A percentile compares a stretch with the other conserved stretches of the same genome.
Evolutionary conservation across 257 asterid genomes (phyloP).

Genomic region (Solanum lignicaule): DNA sequence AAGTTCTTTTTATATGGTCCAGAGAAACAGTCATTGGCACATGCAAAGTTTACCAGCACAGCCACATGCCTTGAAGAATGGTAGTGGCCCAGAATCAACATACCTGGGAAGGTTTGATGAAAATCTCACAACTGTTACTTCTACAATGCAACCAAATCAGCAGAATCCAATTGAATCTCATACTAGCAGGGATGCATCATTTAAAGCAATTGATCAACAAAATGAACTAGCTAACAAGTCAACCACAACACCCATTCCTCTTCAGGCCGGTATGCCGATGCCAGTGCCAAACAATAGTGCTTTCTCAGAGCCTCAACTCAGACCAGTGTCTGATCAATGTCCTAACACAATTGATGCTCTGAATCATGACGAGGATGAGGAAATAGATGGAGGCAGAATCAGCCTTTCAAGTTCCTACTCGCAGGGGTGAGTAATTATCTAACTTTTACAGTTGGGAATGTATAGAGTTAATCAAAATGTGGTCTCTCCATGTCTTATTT

Average conservation of each 20-base stretch:
- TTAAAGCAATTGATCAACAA: constrained; percentile 42
- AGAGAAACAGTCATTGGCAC: constrained; percentile 96
- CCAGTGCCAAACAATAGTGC: constrained; percentile 31
- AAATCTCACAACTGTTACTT: constrained; percentile 26
- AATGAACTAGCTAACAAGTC: constrained; percentile 36
- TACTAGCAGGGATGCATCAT: constrained; percentile 31
- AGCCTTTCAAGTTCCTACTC: constrained; percentile 81
- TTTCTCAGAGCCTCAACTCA: constrained; percentile 37
- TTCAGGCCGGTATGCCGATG: constrained; percentile 12
- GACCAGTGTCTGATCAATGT: constrained; percentile 48
- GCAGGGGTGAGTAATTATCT: constrained; percentile 49
- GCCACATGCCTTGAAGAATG: constrained; percentile 45
- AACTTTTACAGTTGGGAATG: background rate
- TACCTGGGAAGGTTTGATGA: constrained; percentile 56
- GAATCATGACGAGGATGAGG: constrained; percentile 43
- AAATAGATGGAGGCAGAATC: constrained; percentile 86
- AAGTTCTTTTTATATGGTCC: constrained; percentile 8
- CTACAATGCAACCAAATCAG: constrained; percentile 35
- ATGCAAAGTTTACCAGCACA: constrained; percentile 42
- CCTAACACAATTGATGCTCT: constrained; percentile 26
- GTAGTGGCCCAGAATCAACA: constrained; percentile 30
- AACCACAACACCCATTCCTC: constrained; percentile 32
- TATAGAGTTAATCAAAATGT: background rate
- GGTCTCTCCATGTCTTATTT: background rate
- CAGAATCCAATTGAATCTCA: constrained; percentile 53